These are phyloP conservation scores for Jasminum sambac DNA, from an alignment of 257 asterid genomes.

Conservation along the genomic window DNA sequence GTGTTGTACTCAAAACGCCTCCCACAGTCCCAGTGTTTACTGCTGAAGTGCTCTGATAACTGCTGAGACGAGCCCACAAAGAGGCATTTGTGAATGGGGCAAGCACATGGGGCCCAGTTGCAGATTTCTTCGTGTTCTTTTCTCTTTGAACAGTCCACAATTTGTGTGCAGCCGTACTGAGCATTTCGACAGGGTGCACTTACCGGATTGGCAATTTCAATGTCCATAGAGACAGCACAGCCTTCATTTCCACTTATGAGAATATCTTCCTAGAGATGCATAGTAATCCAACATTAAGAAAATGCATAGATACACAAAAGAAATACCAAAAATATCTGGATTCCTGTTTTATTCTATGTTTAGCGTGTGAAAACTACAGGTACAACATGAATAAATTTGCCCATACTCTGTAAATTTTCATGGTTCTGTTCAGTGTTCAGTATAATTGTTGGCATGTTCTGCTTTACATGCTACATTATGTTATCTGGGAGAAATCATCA, in stretches of 20 bases:
- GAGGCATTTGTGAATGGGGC: conserved; percentile 71
- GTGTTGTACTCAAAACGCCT: conserved; percentile 75
- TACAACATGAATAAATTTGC: background rate
- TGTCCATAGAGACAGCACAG: conserved; percentile 51
- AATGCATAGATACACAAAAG: background rate
- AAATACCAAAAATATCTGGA: background rate
- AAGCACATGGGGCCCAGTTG: conserved; percentile 65
- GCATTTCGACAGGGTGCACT: conserved; percentile 68
- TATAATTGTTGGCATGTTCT: background rate
- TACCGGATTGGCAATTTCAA: conserved; percentile 53
- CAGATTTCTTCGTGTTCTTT: conserved; percentile 75
- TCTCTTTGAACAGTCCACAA: conserved; percentile 49
- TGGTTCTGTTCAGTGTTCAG: background rate
- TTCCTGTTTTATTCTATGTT: background rate
- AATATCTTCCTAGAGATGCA: conserved; percentile 51
- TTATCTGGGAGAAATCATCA: background rate
- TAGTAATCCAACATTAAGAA: background rate
- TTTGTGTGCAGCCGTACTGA: conserved; percentile 72
- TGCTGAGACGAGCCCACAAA: conserved; percentile 63
- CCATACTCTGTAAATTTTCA: background rate
- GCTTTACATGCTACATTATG: background rate
- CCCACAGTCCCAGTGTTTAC: conserved; percentile 83
- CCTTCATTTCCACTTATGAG: conserved; percentile 46
- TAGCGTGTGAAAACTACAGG: background rate
- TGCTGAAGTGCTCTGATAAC: conserved; percentile 73